Percentiles rank a stretch among this genome's conserved stretches.
Evolutionary conservation across 768 basidiomycete species (phyloP).

Genomic region (Russula griseocarnosa): DNA sequence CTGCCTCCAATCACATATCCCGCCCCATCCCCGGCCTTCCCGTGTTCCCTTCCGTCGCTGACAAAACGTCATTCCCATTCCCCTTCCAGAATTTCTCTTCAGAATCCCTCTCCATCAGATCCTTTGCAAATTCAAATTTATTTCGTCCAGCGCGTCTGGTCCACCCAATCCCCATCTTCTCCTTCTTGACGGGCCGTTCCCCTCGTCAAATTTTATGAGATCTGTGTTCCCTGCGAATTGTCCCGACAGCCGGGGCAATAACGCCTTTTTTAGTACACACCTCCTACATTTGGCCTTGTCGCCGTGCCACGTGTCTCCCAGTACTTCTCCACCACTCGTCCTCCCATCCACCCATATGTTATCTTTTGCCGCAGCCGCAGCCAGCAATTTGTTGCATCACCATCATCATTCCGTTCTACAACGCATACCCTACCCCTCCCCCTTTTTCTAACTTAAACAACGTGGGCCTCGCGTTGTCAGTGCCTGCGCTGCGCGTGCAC

Average conservation of each 20-base stretch:
- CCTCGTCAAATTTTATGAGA: constrained; percentile 25
- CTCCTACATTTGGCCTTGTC: constrained; percentile 17
- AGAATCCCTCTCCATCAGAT: constrained; percentile 28
- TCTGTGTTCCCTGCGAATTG: constrained; percentile 18
- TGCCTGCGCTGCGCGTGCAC: constrained; percentile 13
- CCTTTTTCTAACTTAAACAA: constrained; percentile 19
- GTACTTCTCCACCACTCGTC: constrained; percentile 11
- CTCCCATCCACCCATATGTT: constrained; percentile 11
- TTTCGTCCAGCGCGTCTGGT: constrained; percentile 16
- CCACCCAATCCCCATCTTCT: constrained; percentile 30
- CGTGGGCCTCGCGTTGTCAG: constrained; percentile 10
- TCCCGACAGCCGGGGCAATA: constrained; percentile 23
- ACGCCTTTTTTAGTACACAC: constrained; percentile 15
- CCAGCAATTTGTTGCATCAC: constrained; percentile 10
- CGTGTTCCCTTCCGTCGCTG: constrained; percentile 32
- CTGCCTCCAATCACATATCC: constrained; percentile 24
- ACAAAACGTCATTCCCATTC: constrained; percentile 31
- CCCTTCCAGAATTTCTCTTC: constrained; percentile 28
- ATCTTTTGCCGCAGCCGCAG: constrained; percentile 8
- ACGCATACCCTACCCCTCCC: not conserved
- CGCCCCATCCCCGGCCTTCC: constrained; percentile 28
- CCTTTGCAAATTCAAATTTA: constrained; percentile 29
- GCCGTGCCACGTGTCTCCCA: constrained; percentile 27
- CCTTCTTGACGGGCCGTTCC: constrained; percentile 23
- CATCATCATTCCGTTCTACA: not conserved